A percentile compares a stretch with the other conserved stretches of the same genome.
These are phyloP conservation scores for Bipolaris zeicola DNA, from an alignment of 2,329 filamentous ascomycete genomes.

Conservation along the genomic window DNA sequence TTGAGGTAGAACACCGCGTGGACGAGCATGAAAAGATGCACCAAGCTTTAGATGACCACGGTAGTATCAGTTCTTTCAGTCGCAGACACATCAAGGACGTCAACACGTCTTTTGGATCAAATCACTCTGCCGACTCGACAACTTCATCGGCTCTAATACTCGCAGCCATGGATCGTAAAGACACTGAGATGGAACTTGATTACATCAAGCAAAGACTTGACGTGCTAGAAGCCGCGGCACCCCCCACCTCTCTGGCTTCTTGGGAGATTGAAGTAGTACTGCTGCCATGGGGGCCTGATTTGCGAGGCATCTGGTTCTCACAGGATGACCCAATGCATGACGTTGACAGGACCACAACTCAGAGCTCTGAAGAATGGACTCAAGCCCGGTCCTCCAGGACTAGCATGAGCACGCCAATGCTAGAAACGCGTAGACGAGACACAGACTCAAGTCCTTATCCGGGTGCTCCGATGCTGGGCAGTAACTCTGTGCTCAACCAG, in stretches of 20 bases:
- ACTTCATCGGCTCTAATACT: conserved; percentile 48
- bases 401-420: conserved; percentile 9
- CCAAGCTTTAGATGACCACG: conserved; percentile 36
- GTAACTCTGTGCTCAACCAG: conserved; percentile 29
- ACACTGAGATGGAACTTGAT: conserved; percentile 53
- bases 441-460: conserved; percentile 33
- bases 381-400: conserved; percentile 38
- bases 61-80: conserved; percentile 33
- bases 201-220: conserved; percentile 56
- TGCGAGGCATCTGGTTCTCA: conserved; percentile 61
- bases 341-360: conserved; percentile 42
- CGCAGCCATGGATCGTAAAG: conserved; percentile 45
- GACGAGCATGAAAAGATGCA: conserved; percentile 50
- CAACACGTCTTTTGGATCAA: conserved; percentile 50
- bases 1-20: conserved; percentile 67
- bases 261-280: conserved; percentile 81
- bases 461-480: conserved; percentile 15
- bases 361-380: conserved; percentile 56
- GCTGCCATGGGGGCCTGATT: conserved; percentile 67
- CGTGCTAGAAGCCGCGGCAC: conserved; percentile 61
- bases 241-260: conserved; percentile 67
- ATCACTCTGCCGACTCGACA: conserved; percentile 44
- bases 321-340: conserved; percentile 49
- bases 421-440: conserved; percentile 19
- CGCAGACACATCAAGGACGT: conserved; percentile 40